Conservation (phyloP, 208 protist species). For the Acanthamoeba castellanii region DNA sequence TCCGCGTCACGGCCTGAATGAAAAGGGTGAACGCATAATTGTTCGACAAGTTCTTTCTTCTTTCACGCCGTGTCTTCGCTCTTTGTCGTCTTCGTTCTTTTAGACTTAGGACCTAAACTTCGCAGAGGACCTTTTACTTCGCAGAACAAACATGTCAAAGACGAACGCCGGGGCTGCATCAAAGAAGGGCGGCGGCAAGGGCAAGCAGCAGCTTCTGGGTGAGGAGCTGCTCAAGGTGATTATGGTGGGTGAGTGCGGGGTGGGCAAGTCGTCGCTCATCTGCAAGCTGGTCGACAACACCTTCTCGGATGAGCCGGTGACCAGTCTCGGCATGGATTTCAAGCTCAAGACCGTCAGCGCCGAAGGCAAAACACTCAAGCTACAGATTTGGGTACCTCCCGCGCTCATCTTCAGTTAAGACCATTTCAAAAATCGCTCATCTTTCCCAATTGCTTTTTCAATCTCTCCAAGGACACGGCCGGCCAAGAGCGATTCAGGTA, state of each 20-base stretch:
- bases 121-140: no score
- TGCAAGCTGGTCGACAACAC: slow-evolving; percentile 14
- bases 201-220: neutral
- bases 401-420: no score
- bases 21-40: no score
- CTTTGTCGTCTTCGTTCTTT: no score
- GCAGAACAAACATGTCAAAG: no score
- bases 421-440: no score
- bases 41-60: no score
- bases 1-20: no score
- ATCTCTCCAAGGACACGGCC: slow-evolving; percentile 85
- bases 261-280: slow-evolving; percentile 11
- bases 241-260: slow-evolving; percentile 11
- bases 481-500: slow-evolving; percentile 93
- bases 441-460: neutral
- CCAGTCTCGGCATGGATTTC: slow-evolving; percentile 98
- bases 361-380: slow-evolving; percentile 97
- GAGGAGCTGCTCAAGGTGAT: slow-evolving; percentile 55
- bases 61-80: no score
- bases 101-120: no score
- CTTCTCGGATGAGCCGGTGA: slow-evolving; percentile 97
- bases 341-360: slow-evolving; percentile 98
- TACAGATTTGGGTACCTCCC: slow-evolving; percentile 93
- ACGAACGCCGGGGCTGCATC: no score
- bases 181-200: neutral